Conservation (phyloP, 352 stramenopile genomes). For the Lagenidium giganteum region DNA sequence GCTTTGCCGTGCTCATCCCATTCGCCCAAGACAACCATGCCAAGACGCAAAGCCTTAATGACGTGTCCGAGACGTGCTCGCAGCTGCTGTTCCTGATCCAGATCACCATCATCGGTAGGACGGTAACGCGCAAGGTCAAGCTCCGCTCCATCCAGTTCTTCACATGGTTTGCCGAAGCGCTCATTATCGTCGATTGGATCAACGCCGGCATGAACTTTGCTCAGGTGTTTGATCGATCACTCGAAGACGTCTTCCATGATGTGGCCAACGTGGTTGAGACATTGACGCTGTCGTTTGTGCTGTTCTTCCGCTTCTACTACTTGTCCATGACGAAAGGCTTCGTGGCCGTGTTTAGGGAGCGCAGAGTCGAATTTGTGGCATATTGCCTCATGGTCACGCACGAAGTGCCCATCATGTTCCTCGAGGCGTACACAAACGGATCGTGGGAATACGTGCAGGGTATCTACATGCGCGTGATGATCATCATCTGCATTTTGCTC, state of each 20-base stretch:
- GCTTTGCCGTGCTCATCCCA: not conserved
- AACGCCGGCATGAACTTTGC: not conserved
- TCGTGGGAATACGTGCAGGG: conserved; percentile 14
- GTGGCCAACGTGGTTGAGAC: conserved; percentile 11
- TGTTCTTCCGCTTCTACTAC: conserved; percentile 20
- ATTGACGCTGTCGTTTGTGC: conserved; percentile 11
- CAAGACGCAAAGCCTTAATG: not conserved
- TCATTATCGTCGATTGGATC: conserved; percentile 2
- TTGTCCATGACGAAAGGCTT: conserved; percentile 9
- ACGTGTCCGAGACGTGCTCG: not conserved
- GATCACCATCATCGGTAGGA: not conserved
- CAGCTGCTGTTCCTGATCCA: not conserved
- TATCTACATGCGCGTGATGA: conserved; percentile 9
- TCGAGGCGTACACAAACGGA: conserved; percentile 7
- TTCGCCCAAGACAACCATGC: not conserved
- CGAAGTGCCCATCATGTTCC: conserved; percentile 10
- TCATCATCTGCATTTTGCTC: conserved; percentile 12
- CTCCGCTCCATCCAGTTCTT: not conserved
- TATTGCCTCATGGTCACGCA: conserved; percentile 14
- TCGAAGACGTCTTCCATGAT: conserved; percentile 5
- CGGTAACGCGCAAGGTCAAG: too few species aligned
- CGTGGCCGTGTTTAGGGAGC: not conserved
- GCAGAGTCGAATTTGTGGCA: conserved; percentile 11
- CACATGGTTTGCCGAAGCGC: not conserved
- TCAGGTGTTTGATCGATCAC: not conserved